A percentile compares a stretch with the other conserved stretches of the same genome.
Conservation (phyloP, 768 basidiomycete species). For the Termitomyces sp. region DNA sequence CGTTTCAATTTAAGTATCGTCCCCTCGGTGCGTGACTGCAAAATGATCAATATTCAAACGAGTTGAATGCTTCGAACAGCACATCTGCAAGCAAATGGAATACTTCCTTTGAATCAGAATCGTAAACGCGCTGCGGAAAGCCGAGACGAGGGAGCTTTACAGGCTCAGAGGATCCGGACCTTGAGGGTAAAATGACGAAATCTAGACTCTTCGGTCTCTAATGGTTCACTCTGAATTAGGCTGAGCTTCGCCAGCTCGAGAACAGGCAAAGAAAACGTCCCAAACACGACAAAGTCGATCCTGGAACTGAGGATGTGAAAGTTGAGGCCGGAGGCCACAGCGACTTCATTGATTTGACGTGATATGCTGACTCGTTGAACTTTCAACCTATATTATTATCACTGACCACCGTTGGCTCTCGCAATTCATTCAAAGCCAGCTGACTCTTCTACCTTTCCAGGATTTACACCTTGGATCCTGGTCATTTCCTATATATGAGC, state of each 20-base stretch:
- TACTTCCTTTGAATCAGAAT: constrained; percentile 5
- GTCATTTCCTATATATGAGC: too few species aligned
- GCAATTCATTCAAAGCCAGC: too few species aligned
- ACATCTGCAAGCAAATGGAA: constrained; percentile 16
- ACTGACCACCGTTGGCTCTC: too few species aligned
- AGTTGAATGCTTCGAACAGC: background rate
- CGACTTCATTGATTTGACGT: background rate
- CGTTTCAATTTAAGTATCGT: constrained; percentile 18
- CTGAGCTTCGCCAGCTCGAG: background rate
- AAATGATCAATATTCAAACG: background rate
- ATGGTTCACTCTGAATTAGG: background rate
- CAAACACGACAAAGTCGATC: background rate
- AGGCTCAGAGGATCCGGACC: background rate
- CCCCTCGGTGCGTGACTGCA: constrained; percentile 12
- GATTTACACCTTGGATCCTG: too few species aligned
- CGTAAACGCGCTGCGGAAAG: background rate
- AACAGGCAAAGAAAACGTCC: background rate
- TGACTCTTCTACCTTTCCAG: background rate
- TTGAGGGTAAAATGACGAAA: background rate
- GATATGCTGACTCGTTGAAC: background rate
- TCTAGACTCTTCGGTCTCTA: background rate
- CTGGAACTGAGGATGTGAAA: background rate
- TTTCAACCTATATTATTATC: too few species aligned
- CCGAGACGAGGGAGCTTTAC: background rate
- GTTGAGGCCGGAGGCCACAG: background rate